Evolutionary conservation across 257 asterid species (phyloP).

Genomic region (Ocimum tenuiflorum): DNA sequence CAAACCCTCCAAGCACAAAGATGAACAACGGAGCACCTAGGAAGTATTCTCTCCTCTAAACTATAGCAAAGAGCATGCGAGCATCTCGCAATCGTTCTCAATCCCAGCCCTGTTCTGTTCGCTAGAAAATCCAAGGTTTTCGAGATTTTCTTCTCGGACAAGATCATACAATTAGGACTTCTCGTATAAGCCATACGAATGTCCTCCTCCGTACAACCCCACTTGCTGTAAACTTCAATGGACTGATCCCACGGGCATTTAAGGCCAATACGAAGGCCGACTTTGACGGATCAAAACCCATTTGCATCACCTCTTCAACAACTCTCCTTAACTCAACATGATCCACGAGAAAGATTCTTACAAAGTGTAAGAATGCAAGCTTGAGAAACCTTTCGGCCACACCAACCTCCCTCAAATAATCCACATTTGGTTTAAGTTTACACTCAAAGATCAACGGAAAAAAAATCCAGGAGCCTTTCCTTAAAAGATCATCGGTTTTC

Average conservation of each 20-base stretch:
- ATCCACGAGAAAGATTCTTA: not conserved
- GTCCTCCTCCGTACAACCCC: slow-evolving; percentile 34
- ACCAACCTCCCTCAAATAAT: slow-evolving; percentile 18
- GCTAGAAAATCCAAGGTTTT: slow-evolving; percentile 15
- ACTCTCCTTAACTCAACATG: slow-evolving; percentile 10
- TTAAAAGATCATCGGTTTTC: slow-evolving; percentile 1
- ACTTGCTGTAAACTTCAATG: slow-evolving; percentile 6
- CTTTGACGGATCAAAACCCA: slow-evolving; percentile 22
- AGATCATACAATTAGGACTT: slow-evolving; percentile 27
- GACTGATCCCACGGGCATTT: slow-evolving; percentile 18
- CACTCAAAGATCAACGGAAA: not conserved
- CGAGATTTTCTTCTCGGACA: slow-evolving; percentile 21
- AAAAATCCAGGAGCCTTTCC: slow-evolving; percentile 13
- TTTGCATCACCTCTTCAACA: slow-evolving; percentile 10
- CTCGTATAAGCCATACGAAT: slow-evolving; percentile 14
- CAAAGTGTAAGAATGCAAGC: not conserved
- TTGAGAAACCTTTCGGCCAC: not conserved
- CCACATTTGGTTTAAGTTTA: slow-evolving; percentile 18
- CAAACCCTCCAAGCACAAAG: slow-evolving; percentile 27
- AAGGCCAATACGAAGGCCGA: slow-evolving; percentile 15
- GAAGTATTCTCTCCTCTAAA: slow-evolving; percentile 27
- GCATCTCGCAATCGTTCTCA: slow-evolving; percentile 7
- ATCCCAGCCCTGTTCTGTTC: slow-evolving; percentile 12
- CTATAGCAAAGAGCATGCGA: slow-evolving; percentile 11
- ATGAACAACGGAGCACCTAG: slow-evolving; percentile 29